Evolutionary conservation across 805 yeast genomes (phyloP), one percentile per base, ranked within the genome.

Genomic region (Hanseniaspora hatyaiensis): DNA sequence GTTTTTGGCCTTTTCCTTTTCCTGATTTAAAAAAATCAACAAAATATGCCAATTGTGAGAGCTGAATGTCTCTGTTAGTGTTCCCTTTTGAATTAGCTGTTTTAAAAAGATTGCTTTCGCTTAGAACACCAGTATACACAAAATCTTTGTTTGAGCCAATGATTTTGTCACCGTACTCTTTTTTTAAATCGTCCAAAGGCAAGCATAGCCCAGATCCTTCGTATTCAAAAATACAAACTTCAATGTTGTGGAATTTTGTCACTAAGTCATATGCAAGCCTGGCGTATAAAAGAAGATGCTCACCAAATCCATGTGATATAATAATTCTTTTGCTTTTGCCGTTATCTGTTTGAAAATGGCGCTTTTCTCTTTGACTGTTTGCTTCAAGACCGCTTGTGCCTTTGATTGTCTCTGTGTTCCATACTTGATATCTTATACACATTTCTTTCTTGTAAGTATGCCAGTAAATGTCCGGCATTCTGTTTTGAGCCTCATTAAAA

Each of bases 271-370:
- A 87, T 57, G 74, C 72, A 24, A 73, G 55, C 44, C 74, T 72
- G 30, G 66, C 61, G 56, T 78, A 80, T 1, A 74, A 47, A 16
- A 59, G 56, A 9, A 75, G 66, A 49, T 68, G 70, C 54, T 82
- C 94, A 15, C 76, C 72, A 60, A 80, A 82, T 0, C 94, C 94
- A 61, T 82, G 94, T 3, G 82, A 74, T 50, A 72, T 69, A 2
- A 82, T 49, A 3, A 82, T 55, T 50, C 80, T 67, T 8, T 30
- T 37, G 33, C 24, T 12, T n/a, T 32, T 32, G 39, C 46, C 45
- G 37, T 47, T 28, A 45, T 53, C 31, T 36, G 24, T 12, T 37
- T 45, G 34, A 31, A 30, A 41, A 51, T 52, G 18, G 55, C 57
- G 5, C 56, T 57, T 34, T 49, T 48, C 32, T 40, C 52, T 16